A percentile compares a stretch with the other conserved stretches of the same genome.
phyloP scores from a whole-genome alignment of 805 yeast genomes.

The Teunomyces panamensis region DNA sequence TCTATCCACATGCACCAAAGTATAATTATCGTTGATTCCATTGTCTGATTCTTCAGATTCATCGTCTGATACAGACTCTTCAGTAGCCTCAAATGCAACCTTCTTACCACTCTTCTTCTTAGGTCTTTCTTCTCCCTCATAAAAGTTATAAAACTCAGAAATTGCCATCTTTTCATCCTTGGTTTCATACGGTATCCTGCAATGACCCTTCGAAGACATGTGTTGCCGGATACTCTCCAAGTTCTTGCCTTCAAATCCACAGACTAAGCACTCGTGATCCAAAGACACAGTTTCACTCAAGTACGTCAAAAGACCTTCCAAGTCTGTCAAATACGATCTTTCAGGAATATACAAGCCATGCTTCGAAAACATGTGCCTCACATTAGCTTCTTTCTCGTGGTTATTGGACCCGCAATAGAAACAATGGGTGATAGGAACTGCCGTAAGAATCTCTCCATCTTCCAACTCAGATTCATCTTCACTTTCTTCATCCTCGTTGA shows the following conservation, averaged over 20 bases:
- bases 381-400: slow-evolving; percentile 52
- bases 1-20: slow-evolving; percentile 44
- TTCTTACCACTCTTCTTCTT: slow-evolving; percentile 16
- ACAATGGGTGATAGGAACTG: slow-evolving; percentile 51
- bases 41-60: slow-evolving; percentile 12
- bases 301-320: slow-evolving; percentile 37
- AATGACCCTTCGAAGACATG: slow-evolving; percentile 42
- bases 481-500: slow-evolving; percentile 13
- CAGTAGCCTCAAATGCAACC: slow-evolving; percentile 25
- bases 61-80: slow-evolving; percentile 10
- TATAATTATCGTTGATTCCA: slow-evolving; percentile 21
- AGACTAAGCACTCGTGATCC: slow-evolving; percentile 43
- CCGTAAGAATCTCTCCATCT: slow-evolving; percentile 20
- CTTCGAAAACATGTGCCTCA: slow-evolving; percentile 41
- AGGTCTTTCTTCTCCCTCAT: slow-evolving; percentile 14
- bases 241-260: slow-evolving; percentile 43
- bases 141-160: slow-evolving; percentile 38
- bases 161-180: slow-evolving; percentile 34
- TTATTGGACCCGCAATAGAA: slow-evolving; percentile 57
- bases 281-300: slow-evolving; percentile 36
- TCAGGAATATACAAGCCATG: slow-evolving; percentile 49
- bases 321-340: slow-evolving; percentile 33
- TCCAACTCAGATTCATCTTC: slow-evolving; percentile 21
- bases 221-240: slow-evolving; percentile 44
- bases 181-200: slow-evolving; percentile 44